Evolutionary conservation across 2,329 filamentous ascomycete species (phyloP).

Genomic region (Beauveria scarabaeidicola): DNA sequence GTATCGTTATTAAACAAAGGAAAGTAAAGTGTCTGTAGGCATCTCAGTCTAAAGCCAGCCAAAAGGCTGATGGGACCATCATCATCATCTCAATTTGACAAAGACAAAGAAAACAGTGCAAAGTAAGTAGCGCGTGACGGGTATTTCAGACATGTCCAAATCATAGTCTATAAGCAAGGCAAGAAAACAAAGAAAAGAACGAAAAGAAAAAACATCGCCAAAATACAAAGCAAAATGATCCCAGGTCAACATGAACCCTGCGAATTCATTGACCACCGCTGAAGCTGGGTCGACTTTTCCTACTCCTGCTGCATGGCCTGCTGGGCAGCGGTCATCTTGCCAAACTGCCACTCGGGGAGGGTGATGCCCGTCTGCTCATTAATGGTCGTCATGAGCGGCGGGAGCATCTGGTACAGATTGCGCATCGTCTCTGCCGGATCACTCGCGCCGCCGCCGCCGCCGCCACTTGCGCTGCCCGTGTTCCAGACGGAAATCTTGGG

Average conservation of each 20-base stretch:
- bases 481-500: constrained; percentile 92
- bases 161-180: background rate
- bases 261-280: background rate
- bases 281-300: constrained; percentile 6
- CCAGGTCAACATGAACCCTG: background rate
- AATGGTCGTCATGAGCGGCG: constrained; percentile 73
- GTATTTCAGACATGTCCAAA: background rate
- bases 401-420: constrained; percentile 77
- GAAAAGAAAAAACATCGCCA: background rate
- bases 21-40: background rate
- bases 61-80: too few relatives aligned
- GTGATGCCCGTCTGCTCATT: constrained; percentile 82
- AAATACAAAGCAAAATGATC: background rate
- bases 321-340: constrained; percentile 30
- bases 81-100: background rate
- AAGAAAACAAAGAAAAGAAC: background rate
- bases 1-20: too few relatives aligned
- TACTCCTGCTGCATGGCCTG: constrained; percentile 20
- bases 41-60: background rate
- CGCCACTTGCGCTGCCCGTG: constrained; percentile 51
- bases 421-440: constrained; percentile 41
- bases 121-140: background rate
- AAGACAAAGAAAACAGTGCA: background rate
- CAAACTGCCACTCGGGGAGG: constrained; percentile 69
- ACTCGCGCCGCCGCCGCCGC: constrained; percentile 45